These are phyloP conservation scores for Knoxdaviesia proteae DNA, from an alignment of 2,329 filamentous ascomycete genomes.

Conservation along the genomic window DNA sequence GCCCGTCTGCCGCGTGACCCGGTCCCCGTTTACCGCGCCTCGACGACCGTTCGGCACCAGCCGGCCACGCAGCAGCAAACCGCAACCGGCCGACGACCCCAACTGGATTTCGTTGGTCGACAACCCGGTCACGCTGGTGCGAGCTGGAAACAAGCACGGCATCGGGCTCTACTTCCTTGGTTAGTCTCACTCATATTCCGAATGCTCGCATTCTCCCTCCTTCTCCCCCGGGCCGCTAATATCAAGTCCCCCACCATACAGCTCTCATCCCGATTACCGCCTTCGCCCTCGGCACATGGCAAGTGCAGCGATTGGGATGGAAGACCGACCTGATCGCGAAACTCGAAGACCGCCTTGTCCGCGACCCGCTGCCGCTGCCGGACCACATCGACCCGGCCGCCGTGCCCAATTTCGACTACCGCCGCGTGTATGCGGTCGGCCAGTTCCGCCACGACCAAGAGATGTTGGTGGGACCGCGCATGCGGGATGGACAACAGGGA, in stretches of 20 bases:
- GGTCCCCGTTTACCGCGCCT: neutral
- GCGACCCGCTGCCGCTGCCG: conserved; percentile 68
- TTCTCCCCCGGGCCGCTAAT: neutral
- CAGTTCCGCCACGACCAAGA: conserved; percentile 70
- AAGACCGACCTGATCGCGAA: conserved; percentile 83
- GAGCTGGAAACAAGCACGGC: conserved; percentile 51
- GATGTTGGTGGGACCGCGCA: conserved; percentile 84
- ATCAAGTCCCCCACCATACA: conserved; percentile 6
- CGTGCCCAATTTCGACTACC: conserved; percentile 77
- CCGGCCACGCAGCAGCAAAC: conserved; percentile 7
- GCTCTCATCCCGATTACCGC: conserved; percentile 81
- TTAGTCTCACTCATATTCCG: conserved; percentile 12
- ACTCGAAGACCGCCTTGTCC: conserved; percentile 78
- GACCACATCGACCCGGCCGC: conserved; percentile 63
- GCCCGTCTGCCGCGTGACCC: neutral
- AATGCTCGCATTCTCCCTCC: neutral
- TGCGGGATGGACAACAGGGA: conserved; percentile 75
- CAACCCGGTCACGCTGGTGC: conserved; percentile 62
- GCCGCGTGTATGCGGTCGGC: conserved; percentile 59
- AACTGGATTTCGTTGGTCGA: conserved; percentile 68
- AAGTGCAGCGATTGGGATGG: conserved; percentile 81
- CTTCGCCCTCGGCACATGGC: conserved; percentile 82
- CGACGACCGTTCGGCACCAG: conserved; percentile 2
- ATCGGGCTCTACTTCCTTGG: conserved; percentile 61
- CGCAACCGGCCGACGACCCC: conserved; percentile 49